Base-by-base conservation (phyloP, 257 asterid genomes). In the Nicotiana sylvestris region DNA sequence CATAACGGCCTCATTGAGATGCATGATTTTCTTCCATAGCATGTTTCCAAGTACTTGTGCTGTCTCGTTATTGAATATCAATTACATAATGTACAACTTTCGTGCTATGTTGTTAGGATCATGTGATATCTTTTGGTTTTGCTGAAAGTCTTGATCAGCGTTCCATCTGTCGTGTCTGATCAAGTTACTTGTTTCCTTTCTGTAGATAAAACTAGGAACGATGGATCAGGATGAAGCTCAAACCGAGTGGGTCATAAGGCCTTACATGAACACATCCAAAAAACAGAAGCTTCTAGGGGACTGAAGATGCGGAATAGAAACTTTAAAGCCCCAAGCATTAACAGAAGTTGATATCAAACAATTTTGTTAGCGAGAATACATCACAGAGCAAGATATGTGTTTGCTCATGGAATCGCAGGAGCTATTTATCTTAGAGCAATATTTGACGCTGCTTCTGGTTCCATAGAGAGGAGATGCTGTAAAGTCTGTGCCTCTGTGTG, bases 191-290 rank as follows among this genome's bases (percentile, higher is more conserved):
- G 25, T 15, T 70, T 66, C n/a, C 27, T 43, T 25, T 33, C 49
- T 21, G 82, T 84, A 96, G 97, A 86, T 96, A 74, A 90, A 91
- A 86, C 86, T 93, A 51, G 98, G 98, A 86, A 93, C 96, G 3
- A 74, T 95, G 90, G 98, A 95, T 80, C 97, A 93, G 86, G 94
- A 89, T 7, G 97, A 93, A 89, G 98, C 97, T 85, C 95, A 91
- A 80, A 86, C 62, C 0, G 97, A 93, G 77, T 95, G 94, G 93
- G 90, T 91, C 46, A 85, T 87, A 49, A 85, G 88, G 69, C 94
- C 97, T 35, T 92, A 86, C 85, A 91, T 88, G 94, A 92, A 92
- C 88, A 92, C 97, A 7, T 66, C 92, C 43, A 90, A 86, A 51
- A 92, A 89, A 77, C 88, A 65, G 80, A 89, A 83, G 76, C 80